Conservation (phyloP, 2,329 filamentous ascomycete genomes). For the Nemania sp. region DNA sequence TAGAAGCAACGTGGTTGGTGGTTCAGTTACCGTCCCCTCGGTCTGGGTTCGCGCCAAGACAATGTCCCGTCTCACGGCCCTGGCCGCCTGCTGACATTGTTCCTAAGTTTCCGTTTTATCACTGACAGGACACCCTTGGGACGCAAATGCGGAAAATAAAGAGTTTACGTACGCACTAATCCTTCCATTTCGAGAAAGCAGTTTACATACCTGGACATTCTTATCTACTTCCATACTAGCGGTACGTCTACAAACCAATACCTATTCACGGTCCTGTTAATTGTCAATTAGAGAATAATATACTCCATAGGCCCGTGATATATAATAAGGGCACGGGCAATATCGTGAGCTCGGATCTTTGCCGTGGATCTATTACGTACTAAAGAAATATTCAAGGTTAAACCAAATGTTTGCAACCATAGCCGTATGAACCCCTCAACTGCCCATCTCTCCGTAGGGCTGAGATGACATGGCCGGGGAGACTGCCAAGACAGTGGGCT, state of each 20-base stretch:
- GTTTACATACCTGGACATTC: conserved; percentile 3
- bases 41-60: conserved; percentile 37
- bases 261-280: too few species aligned
- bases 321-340: too few species aligned
- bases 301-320: too few species aligned
- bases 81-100: conserved; percentile 15
- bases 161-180: conserved; percentile 32
- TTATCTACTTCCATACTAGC: background rate
- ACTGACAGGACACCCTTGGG: conserved; percentile 22
- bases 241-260: background rate
- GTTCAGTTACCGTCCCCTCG: conserved; percentile 37
- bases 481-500: conserved; percentile 13
- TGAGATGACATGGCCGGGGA: conserved; percentile 31
- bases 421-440: background rate
- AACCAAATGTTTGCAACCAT: too few species aligned
- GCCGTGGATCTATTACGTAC: too few species aligned
- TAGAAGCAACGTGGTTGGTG: conserved; percentile 31
- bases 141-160: conserved; percentile 27
- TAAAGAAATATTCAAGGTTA: too few species aligned
- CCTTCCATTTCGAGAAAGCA: conserved; percentile 18
- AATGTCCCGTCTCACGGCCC: conserved; percentile 31
- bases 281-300: too few species aligned
- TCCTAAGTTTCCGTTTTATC: conserved; percentile 12
- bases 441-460: conserved; percentile 37
- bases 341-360: too few species aligned